A percentile compares a stretch with the other conserved stretches of the same genome.
These are phyloP conservation scores for Russula sp. DNA, from an alignment of 768 basidiomycete genomes.

Conservation along the genomic window DNA sequence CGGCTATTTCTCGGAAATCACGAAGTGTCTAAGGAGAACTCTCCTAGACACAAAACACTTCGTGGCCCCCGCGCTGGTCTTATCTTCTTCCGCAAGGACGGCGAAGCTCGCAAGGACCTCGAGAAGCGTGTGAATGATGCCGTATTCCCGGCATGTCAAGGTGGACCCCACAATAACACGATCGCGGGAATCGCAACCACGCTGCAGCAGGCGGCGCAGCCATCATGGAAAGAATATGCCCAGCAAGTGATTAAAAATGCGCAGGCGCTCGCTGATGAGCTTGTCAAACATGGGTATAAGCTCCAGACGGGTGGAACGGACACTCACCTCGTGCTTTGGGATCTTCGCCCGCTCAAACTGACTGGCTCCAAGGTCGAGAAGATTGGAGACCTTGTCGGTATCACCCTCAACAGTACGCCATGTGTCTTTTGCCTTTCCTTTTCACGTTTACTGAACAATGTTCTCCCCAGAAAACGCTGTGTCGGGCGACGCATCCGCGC, in stretches of 20 bases:
- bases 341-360: conserved; percentile 88
- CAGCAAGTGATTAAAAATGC: conserved; percentile 94
- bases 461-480: conserved; percentile 82
- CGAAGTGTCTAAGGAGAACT: conserved; percentile 1
- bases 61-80: conserved; percentile 97
- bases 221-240: conserved; percentile 87
- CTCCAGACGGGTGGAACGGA: conserved; percentile 97
- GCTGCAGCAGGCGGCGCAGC: conserved; percentile 85
- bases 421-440: neutral
- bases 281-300: conserved; percentile 82
- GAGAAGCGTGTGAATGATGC: conserved; percentile 98
- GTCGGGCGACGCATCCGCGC: conserved; percentile 92
- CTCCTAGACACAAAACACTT: conserved; percentile 87
- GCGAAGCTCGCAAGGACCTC: conserved; percentile 74
- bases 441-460: neutral
- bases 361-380: conserved; percentile 99
- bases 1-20: neutral
- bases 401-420: conserved; percentile 88
- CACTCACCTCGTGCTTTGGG: conserved; percentile 98
- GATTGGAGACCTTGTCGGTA: conserved; percentile 93
- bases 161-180: conserved; percentile 99
- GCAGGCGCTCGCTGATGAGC: conserved; percentile 64
- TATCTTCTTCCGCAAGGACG: conserved; percentile 97
- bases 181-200: conserved; percentile 94
- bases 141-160: conserved; percentile 99